Conservation (phyloP, 805 yeast genomes). For the Wickerhamomyces strasburgensis region DNA sequence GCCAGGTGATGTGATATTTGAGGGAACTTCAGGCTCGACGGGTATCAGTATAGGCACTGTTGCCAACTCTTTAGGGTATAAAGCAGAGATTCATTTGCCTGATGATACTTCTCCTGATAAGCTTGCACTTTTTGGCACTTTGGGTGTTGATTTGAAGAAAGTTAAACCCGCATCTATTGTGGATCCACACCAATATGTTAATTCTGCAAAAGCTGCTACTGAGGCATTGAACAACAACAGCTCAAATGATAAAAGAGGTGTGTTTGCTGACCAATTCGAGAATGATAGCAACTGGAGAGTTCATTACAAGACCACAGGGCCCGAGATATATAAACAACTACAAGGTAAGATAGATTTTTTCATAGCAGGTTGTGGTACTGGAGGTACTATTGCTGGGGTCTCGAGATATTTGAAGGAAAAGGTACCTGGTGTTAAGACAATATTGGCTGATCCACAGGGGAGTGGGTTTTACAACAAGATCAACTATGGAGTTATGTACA, state of each 20-base stretch:
- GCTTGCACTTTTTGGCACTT: constrained; percentile 57
- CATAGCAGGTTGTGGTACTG: constrained; percentile 93
- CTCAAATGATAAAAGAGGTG: constrained; percentile 43
- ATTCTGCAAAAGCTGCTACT: constrained; percentile 72
- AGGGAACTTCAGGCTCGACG: constrained; percentile 96
- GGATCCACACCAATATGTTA: constrained; percentile 89
- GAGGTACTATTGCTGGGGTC: constrained; percentile 95
- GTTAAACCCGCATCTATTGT: constrained; percentile 95
- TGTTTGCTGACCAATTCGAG: constrained; percentile 95
- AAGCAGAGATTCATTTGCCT: constrained; percentile 89
- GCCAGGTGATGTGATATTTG: constrained; percentile 72
- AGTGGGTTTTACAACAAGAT: constrained; percentile 84
- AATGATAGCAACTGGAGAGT: constrained; percentile 85
- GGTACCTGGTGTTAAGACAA: constrained; percentile 34
- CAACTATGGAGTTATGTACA: constrained; percentile 92
- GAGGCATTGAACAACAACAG: constrained; percentile 36
- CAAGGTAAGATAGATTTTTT: constrained; percentile 63
- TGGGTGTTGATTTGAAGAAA: constrained; percentile 79
- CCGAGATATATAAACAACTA: constrained; percentile 82
- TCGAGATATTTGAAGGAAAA: constrained; percentile 63
- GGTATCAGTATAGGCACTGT: constrained; percentile 91
- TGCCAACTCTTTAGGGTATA: constrained; percentile 85
- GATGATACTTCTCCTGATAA: constrained; percentile 90
- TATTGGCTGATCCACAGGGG: constrained; percentile 95
- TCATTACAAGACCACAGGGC: constrained; percentile 83